These are phyloP conservation scores for Pichia californica DNA, from an alignment of 805 yeast species.

Conservation along the genomic window DNA sequence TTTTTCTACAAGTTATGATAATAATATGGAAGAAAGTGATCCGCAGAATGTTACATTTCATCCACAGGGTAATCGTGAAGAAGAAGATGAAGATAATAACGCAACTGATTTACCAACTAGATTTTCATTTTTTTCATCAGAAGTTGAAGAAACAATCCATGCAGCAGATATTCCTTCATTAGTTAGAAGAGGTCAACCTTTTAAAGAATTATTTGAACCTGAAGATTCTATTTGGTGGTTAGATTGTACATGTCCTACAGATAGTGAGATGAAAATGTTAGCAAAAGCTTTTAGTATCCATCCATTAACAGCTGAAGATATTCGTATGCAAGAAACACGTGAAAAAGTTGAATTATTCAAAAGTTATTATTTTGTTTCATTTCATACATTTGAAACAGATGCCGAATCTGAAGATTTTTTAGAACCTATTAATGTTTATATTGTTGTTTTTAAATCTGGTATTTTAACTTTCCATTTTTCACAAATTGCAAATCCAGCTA, in stretches of 20 bases:
- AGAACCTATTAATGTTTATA: constrained; percentile 72
- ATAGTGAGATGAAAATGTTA: constrained; percentile 85
- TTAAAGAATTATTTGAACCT: constrained; percentile 61
- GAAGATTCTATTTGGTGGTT: constrained; percentile 92
- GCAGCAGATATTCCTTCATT: constrained; percentile 81
- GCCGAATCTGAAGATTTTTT: constrained; percentile 73
- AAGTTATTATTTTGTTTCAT: constrained; percentile 88
- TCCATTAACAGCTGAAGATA: constrained; percentile 97
- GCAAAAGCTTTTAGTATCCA: constrained; percentile 95
- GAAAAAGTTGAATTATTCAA: constrained; percentile 93
- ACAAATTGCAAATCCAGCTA: constrained; percentile 63
- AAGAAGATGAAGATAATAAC: constrained; percentile 9
- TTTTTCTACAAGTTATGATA: too few species aligned
- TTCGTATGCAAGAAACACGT: constrained; percentile 91
- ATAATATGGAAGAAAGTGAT: background rate
- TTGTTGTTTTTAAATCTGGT: constrained; percentile 65
- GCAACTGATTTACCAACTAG: constrained; percentile 49
- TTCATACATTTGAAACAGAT: constrained; percentile 92
- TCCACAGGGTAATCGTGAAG: constrained; percentile 9
- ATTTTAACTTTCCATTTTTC: constrained; percentile 64
- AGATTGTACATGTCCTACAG: constrained; percentile 91
- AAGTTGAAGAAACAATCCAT: constrained; percentile 80
- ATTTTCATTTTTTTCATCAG: constrained; percentile 77
- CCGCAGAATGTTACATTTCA: constrained; percentile 12
- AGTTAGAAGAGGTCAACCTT: constrained; percentile 55